Conservation (phyloP, 768 basidiomycete species). For the Boletus huronensis region DNA sequence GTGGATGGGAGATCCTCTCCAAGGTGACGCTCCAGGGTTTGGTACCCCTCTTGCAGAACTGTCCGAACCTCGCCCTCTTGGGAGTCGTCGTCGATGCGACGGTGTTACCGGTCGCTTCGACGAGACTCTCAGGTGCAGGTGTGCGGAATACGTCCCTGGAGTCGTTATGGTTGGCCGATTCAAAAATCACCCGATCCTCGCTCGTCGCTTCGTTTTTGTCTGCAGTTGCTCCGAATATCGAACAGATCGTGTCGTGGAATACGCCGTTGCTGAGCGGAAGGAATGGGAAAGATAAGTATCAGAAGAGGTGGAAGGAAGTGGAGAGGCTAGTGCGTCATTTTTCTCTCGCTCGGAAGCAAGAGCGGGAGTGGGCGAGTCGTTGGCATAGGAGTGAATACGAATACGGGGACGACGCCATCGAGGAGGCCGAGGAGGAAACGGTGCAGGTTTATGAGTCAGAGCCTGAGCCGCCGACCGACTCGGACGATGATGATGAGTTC, state of each 20-base stretch:
- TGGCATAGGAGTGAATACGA: neutral
- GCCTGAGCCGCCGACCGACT: constrained; percentile 17
- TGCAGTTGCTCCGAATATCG: constrained; percentile 29
- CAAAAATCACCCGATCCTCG: constrained; percentile 23
- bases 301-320: constrained; percentile 24
- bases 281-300: constrained; percentile 24
- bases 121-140: constrained; percentile 15
- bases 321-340: constrained; percentile 22
- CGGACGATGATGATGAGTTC: constrained; percentile 26
- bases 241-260: constrained; percentile 30
- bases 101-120: constrained; percentile 4
- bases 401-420: neutral
- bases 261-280: constrained; percentile 27
- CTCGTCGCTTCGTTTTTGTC: constrained; percentile 30
- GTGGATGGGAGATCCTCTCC: constrained; percentile 30
- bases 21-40: constrained; percentile 26
- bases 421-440: constrained; percentile 7
- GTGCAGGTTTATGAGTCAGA: constrained; percentile 23
- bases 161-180: constrained; percentile 28
- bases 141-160: constrained; percentile 26
- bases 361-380: constrained; percentile 16
- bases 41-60: constrained; percentile 19
- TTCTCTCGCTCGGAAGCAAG: constrained; percentile 18
- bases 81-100: constrained; percentile 31
- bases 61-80: constrained; percentile 24